Evolutionary conservation across 169 alveolate species (phyloP).

Genomic region (Plasmodium cynomolgi): DNA sequence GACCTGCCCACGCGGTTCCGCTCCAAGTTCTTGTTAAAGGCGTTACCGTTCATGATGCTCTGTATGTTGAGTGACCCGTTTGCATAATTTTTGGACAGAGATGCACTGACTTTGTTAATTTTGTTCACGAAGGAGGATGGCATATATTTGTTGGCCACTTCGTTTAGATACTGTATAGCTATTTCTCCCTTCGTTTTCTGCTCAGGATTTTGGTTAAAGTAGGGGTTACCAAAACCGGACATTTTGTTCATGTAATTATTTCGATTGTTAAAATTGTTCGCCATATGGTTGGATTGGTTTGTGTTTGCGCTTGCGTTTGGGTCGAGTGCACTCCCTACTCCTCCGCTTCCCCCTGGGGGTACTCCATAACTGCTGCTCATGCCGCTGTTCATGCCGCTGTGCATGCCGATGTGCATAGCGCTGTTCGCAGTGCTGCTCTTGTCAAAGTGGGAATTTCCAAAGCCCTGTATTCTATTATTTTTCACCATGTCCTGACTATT

Average conservation of each 20-base stretch:
- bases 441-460: slow-evolving; percentile 43
- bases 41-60: slow-evolving; percentile 50
- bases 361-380: neutral
- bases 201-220: slow-evolving; percentile 51
- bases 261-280: neutral
- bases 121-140: slow-evolving; percentile 66
- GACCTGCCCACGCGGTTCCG: neutral
- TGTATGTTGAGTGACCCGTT: slow-evolving; percentile 67
- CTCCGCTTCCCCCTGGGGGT: neutral
- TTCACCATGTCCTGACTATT: slow-evolving; percentile 35
- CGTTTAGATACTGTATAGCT: slow-evolving; percentile 58
- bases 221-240: slow-evolving; percentile 70
- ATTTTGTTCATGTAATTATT: slow-evolving; percentile 62
- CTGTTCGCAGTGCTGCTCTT: neutral
- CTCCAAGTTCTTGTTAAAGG: slow-evolving; percentile 23
- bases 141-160: slow-evolving; percentile 60
- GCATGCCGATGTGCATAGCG: neutral
- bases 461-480: slow-evolving; percentile 66
- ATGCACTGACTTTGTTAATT: slow-evolving; percentile 65
- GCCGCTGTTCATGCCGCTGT: too few species aligned
- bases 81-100: slow-evolving; percentile 52
- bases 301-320: neutral
- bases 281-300: neutral
- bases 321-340: neutral
- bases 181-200: slow-evolving; percentile 72